Percentiles rank a stretch among this genome's conserved stretches.
Conservation (phyloP, 2,329 filamentous ascomycete species). For the Hypoxylon sp. region DNA sequence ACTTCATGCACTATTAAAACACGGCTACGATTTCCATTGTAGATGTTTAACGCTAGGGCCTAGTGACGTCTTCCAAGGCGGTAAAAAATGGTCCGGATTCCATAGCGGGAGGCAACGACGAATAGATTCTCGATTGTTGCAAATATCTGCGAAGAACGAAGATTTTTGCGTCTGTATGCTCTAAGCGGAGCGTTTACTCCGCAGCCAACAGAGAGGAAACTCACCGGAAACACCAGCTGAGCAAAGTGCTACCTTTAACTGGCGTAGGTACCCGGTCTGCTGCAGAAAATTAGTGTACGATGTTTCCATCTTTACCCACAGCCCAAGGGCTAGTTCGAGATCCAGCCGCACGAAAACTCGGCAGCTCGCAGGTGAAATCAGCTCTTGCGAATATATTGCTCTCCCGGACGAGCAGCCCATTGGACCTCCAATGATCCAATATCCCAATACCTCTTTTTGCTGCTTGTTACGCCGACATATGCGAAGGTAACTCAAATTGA, state of each 20-base stretch:
- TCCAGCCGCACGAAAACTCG: constrained; percentile 20
- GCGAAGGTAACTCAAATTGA: constrained; percentile 3
- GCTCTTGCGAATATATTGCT: constrained; percentile 10
- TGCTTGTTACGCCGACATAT: not conserved
- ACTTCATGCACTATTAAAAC: not conserved
- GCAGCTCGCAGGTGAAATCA: constrained; percentile 19
- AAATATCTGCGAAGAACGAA: constrained; percentile 26
- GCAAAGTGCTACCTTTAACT: constrained; percentile 14
- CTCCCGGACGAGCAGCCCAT: constrained; percentile 8
- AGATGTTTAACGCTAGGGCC: not conserved
- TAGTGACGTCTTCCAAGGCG: constrained; percentile 28
- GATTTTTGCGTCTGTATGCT: constrained; percentile 12
- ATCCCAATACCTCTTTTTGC: not conserved
- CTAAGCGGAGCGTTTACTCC: constrained; percentile 36
- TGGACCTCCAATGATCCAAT: constrained; percentile 3
- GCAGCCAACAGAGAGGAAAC: constrained; percentile 2
- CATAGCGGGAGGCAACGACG: constrained; percentile 14
- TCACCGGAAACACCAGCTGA: constrained; percentile 2
- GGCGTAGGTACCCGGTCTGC: constrained; percentile 15
- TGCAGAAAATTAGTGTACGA: not conserved
- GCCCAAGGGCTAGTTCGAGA: constrained; percentile 16
- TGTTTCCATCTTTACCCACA: constrained; percentile 28
- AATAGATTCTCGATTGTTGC: constrained; percentile 22
- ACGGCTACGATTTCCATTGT: constrained; percentile 16
- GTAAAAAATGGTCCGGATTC: not conserved